Base-by-base conservation (phyloP, 345 rosid species). In the Brassica rapa region DNA sequence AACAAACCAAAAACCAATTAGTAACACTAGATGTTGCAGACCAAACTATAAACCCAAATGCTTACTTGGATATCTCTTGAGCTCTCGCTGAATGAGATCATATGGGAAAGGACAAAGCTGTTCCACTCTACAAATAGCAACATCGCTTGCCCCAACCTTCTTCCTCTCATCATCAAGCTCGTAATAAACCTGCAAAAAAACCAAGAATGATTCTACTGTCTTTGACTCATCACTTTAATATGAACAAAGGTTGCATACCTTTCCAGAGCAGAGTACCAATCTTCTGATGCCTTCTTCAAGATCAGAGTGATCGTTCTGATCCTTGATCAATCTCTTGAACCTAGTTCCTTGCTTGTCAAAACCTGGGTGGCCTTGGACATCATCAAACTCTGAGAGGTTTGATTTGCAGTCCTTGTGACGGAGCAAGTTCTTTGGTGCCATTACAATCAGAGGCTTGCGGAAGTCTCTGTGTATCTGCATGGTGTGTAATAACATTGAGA, bases 271-370 rank as follows among this genome's bases (percentile, higher is more conserved):
- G 66, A 94, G 97, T 67, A 90, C 86, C 73, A 94, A 85, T 32
- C 98, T 89, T 77, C 94, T 84, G 73, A 92, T 92, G 71, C 93
- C 91, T 85, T 87, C 87, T 84, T 94, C 98, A 29, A 92, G 88
- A 82, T 87, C 85, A 76, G 94, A 88, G 83, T 88, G 98, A 53
- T 86, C 87, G 29, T 83, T 92, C 81, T 90, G 91, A 79, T 94
- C 98, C 85, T 92, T 92, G 75, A 94, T 90, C 1, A 94, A 92
- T 19, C 97, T 84, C 85, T 94, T 94, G 75, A 94, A 94, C 78
- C 98, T 84, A 37, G 98, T 94, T 51, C 98, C 98, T 77, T 94
- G 98, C 70, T 92, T 94, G 85, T 94, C 98, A 67, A 92, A 94
- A 53, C 98, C 97, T 24, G 97, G 89, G 81, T 94, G 97, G 43